Evolutionary conservation across 306 rosid genomes (phyloP), one percentile per base, ranked within the genome.

Genomic region (Casuarina equisetifolia): DNA sequence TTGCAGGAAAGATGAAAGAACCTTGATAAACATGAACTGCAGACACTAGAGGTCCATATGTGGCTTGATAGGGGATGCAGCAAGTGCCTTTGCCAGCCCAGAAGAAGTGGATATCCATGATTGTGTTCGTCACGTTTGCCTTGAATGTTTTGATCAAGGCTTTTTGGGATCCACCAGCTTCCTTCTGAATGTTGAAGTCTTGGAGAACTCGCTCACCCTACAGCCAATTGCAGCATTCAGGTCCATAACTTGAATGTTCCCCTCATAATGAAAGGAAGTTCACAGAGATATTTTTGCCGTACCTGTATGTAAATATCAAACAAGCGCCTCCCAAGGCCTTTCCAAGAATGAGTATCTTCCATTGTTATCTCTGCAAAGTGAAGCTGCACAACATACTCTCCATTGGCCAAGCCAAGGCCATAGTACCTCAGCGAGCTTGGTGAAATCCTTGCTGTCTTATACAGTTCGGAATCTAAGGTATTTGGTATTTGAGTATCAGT

Each of bases 241-340:
- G 16, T 25, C 16, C 5, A 58, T 9, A 35, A 25, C 64, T 58
- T 58, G 32, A 25, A n/a, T 58, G 32, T 58, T 25, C 8, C 20
- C 9, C 64, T 9, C 36, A 3, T 58, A 58, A 35, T 58, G 32
- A 58, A 58, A 25, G 8, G 20, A 25, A 35, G 6, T 2, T 3
- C 25, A 25, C 11, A 20, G 25, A 58, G 39, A 58, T 58, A 48
- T 25, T 58, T 12, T 67, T 39, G 12, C 74, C 8, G 9, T 79
- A 84, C 87, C 87, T 84, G 87, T 57, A 83, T 57, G 81, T 83
- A 83, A 45, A 83, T 63, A 68, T 83, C 81, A 44, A 83, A 83
- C 35, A 83, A 16, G 70, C 86, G 86, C 76, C 81, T 79, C 4
- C 86, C 86, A 9, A 83, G 84, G 46, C 78, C 84, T 79, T 66